Evolutionary conservation across 1,139 yeast species (phyloP).

Genomic region (Pichia sp.): DNA sequence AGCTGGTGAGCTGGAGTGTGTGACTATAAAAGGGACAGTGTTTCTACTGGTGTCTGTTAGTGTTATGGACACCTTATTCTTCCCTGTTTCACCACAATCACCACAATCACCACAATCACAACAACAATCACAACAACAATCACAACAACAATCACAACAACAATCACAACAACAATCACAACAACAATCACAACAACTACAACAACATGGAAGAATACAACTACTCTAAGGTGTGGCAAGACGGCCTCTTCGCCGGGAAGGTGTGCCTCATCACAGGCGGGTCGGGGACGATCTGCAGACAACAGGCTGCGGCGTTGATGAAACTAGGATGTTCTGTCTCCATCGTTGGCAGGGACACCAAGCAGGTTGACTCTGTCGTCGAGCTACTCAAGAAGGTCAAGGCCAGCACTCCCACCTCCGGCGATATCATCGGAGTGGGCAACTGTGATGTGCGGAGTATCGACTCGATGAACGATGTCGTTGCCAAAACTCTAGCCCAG

Average conservation of each 20-base stretch:
- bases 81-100: no score
- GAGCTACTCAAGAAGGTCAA: conserved; percentile 58
- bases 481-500: conserved; percentile 55
- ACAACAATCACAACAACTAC: no score
- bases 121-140: no score
- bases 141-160: no score
- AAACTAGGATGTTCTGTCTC: conserved; percentile 84
- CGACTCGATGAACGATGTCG: conserved; percentile 58
- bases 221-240: conserved; percentile 37
- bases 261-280: conserved; percentile 95
- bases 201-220: conserved; percentile 17
- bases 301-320: conserved; percentile 81
- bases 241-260: conserved; percentile 71
- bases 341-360: conserved; percentile 72
- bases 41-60: no score
- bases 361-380: conserved; percentile 66
- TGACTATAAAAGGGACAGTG: no score
- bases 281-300: conserved; percentile 89
- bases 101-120: no score
- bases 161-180: no score
- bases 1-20: not conserved
- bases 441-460: conserved; percentile 76
- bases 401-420: conserved; percentile 39
- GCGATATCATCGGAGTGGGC: conserved; percentile 63
- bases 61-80: no score